Evolutionary conservation across 1,284 basidiomycete genomes (phyloP).

Genomic region (Cryptococcus sp.): DNA sequence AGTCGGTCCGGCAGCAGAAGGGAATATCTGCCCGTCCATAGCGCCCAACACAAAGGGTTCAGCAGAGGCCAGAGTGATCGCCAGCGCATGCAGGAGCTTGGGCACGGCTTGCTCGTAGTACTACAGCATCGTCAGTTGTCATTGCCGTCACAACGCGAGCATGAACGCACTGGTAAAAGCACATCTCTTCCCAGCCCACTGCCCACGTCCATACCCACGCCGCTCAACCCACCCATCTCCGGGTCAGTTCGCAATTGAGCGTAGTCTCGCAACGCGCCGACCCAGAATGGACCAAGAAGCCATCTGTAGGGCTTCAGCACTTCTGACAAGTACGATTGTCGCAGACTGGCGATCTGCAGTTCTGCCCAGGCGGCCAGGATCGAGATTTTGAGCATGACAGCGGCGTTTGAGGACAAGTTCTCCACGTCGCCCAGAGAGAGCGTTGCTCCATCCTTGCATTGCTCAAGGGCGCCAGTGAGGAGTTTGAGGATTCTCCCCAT

Average conservation of each 20-base stretch:
- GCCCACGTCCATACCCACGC: conserved; percentile 73
- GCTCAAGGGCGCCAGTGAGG: conserved; percentile 82
- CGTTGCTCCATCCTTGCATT: conserved; percentile 82
- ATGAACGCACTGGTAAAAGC: conserved; percentile 71
- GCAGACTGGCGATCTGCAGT: conserved; percentile 74
- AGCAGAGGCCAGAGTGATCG: conserved; percentile 71
- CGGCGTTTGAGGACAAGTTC: conserved; percentile 88
- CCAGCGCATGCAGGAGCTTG: conserved; percentile 82
- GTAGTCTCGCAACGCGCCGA: conserved; percentile 85
- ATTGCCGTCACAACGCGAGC: conserved; percentile 2
- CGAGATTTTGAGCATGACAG: conserved; percentile 91
- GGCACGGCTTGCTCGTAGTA: conserved; percentile 86
- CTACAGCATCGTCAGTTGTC: conserved; percentile 53
- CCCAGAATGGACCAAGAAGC: conserved; percentile 80
- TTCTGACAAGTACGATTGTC: conserved; percentile 74
- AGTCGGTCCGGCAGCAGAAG: conserved; percentile 28
- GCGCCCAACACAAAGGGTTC: conserved; percentile 73
- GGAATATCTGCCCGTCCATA: conserved; percentile 70
- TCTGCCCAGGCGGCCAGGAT: conserved; percentile 96
- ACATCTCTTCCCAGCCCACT: conserved; percentile 87
- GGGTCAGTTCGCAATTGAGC: conserved; percentile 86
- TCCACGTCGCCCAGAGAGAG: conserved; percentile 82
- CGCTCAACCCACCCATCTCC: conserved; percentile 71
- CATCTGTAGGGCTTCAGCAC: conserved; percentile 81
- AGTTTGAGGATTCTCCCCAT: conserved; percentile 96